These are phyloP conservation scores for Phaffia rhodozyma DNA, from an alignment of 1,284 basidiomycete species.

Conservation along the genomic window DNA sequence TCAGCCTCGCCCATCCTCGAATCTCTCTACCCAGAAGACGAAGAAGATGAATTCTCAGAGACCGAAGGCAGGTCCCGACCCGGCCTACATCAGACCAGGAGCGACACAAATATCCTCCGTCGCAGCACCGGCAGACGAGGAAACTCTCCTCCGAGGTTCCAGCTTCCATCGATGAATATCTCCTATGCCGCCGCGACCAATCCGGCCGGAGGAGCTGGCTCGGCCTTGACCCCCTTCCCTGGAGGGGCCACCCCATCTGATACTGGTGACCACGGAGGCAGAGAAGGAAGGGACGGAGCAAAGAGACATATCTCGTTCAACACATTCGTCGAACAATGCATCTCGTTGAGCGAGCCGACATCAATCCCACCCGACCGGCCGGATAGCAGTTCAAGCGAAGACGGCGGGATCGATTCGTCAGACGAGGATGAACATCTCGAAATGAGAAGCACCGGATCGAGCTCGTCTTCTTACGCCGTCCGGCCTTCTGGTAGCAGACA, in stretches of 20 bases:
- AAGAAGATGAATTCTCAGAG: constrained; percentile 29
- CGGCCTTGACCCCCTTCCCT: constrained; percentile 20
- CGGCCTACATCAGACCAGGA: constrained; percentile 65
- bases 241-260: constrained; percentile 15
- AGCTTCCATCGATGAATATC: constrained; percentile 14
- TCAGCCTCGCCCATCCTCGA: constrained; percentile 46
- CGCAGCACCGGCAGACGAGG: constrained; percentile 19
- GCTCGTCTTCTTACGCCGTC: constrained; percentile 26
- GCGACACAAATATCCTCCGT: constrained; percentile 57
- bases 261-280: constrained; percentile 8
- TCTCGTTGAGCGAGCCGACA: constrained; percentile 57
- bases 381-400: constrained; percentile 18
- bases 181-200: neutral
- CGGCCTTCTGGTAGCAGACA: constrained; percentile 28
- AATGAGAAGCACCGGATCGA: constrained; percentile 40
- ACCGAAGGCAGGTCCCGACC: constrained; percentile 28
- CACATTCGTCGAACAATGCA: constrained; percentile 94
- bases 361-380: constrained; percentile 19
- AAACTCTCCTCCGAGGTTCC: constrained; percentile 23
- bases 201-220: neutral
- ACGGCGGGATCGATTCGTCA: constrained; percentile 41
- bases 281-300: constrained; percentile 31
- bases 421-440: constrained; percentile 54
- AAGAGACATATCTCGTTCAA: constrained; percentile 92
- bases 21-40: constrained; percentile 32